Evolutionary conservation across 1,139 yeast genomes (phyloP), one percentile per base, ranked within the genome.

Genomic region (Taiozyma sp.): DNA sequence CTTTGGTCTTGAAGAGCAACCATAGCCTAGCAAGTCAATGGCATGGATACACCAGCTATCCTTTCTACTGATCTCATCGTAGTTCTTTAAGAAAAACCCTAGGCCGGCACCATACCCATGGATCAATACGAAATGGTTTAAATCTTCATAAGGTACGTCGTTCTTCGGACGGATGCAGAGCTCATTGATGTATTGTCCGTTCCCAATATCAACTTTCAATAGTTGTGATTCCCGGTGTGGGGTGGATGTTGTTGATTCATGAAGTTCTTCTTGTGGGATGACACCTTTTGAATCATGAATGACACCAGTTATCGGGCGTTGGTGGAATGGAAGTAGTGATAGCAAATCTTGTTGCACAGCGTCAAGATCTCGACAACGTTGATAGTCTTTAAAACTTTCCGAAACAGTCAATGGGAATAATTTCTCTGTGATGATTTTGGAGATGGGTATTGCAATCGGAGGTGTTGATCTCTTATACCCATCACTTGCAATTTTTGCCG

Each of bases 31-130:
- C 36, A 86, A 66, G 62, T 87, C 93, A 16, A 87, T 75, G 0
- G 90, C 82, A 68, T 86, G 93, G 34, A 87, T 74, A 52, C 82
- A 73, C 88, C 90, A 84, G 49, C 71, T 69, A 5, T 71, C 62
- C 36, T 67, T 58, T 4, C 57, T 49, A 14, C 73, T 61, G n/a
- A 83, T 59, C 1, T 65, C 70, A 48, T 79, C 81, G 50, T 82
- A 75, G 61, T 84, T 87, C 61, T 84, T 84, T 42, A 84, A 62
- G 59, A 74, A 87, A 58, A 86, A 83, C 0, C 95, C 93, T 16
- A 85, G 66, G 0, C 92, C 92, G 0, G 88, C 89, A 2, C 93
- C 95, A 60, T 87, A 86, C 0, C 95, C 95, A 66, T 87, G 95
- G 8, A 86, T 70, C 68, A 87, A 70, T 1, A 87, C 76, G 41